Conservation (phyloP, 805 yeast species). For the Candida tallmaniae region DNA sequence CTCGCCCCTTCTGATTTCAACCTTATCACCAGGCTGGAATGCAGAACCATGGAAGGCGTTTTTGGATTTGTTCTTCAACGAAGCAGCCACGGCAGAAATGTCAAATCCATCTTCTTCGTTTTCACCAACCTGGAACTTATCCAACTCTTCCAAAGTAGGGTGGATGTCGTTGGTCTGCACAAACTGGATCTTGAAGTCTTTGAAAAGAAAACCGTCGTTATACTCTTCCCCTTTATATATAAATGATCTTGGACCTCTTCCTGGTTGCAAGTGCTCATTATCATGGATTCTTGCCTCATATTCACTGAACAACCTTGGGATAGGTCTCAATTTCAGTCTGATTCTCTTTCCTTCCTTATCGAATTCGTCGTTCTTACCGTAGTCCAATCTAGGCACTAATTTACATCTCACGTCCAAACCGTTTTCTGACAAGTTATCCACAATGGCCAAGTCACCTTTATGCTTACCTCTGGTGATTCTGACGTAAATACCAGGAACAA, state of each 20-base stretch:
- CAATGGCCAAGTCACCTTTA: constrained; percentile 88
- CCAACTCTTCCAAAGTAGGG: constrained; percentile 86
- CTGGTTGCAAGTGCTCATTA: constrained; percentile 63
- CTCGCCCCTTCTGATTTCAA: constrained; percentile 89
- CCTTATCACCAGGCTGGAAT: constrained; percentile 92
- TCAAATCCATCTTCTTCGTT: constrained; percentile 82
- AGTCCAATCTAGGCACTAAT: constrained; percentile 89
- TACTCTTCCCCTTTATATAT: constrained; percentile 85
- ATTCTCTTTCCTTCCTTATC: constrained; percentile 43
- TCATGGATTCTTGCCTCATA: constrained; percentile 86
- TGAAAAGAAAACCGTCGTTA: constrained; percentile 79
- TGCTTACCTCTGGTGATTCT: constrained; percentile 88
- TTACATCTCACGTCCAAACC: constrained; percentile 94
- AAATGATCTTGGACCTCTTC: constrained; percentile 56
- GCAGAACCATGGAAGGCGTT: constrained; percentile 23
- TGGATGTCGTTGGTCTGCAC: constrained; percentile 77
- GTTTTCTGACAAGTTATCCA: constrained; percentile 88
- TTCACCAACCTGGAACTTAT: constrained; percentile 68
- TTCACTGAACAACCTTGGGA: constrained; percentile 81
- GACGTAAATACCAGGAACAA: constrained; percentile 90
- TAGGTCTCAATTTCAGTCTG: constrained; percentile 68
- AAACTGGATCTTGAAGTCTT: constrained; percentile 79
- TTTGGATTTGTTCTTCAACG: constrained; percentile 54
- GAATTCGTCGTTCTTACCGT: constrained; percentile 60
- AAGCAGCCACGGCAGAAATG: constrained; percentile 77